phyloP scores from a whole-genome alignment of 139 green algal species.

The Auxenochlorella protothecoides region DNA sequence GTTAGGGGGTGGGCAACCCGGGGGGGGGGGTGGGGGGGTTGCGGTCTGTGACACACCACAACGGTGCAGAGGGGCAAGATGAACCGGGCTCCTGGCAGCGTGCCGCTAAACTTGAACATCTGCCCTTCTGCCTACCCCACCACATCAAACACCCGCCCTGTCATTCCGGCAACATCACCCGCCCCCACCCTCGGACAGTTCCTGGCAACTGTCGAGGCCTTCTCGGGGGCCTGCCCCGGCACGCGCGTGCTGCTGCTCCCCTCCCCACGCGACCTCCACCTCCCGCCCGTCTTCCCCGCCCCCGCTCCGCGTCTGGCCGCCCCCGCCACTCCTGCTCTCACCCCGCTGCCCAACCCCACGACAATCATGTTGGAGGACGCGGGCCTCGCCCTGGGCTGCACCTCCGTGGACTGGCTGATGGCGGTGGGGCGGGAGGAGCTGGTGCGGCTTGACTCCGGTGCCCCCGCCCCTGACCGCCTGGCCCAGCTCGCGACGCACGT shows the following conservation, averaged over 20 bases:
- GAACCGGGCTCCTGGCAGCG: too few relatives aligned
- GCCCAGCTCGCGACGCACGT: conserved; percentile 60
- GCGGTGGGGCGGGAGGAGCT: conserved; percentile 33
- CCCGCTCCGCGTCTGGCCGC: conserved; percentile 27
- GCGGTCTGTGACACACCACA: too few relatives aligned
- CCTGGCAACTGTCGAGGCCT: not conserved
- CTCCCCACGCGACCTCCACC: conserved; percentile 56
- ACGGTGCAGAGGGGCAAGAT: too few relatives aligned
- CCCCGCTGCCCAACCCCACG: conserved; percentile 40
- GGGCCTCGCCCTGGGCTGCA: conserved; percentile 10
- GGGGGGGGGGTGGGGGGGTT: not conserved
- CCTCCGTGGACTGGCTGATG: conserved; percentile 43
- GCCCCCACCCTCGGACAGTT: not conserved
- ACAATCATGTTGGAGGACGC: conserved; percentile 10
- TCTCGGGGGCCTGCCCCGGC: not conserved
- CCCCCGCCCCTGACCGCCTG: conserved; percentile 52
- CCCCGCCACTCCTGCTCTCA: not conserved
- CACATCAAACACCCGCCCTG: too few relatives aligned
- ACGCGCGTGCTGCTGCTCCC: conserved; percentile 66
- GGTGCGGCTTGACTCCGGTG: not conserved
- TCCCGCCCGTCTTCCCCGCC: conserved; percentile 64
- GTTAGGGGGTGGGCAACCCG: not conserved
- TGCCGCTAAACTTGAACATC: too few relatives aligned
- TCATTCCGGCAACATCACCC: too few relatives aligned
- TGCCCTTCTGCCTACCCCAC: too few relatives aligned